Base-by-base conservation (phyloP, 495 filamentous ascomycete species). In the Bacidia gigantensis region DNA sequence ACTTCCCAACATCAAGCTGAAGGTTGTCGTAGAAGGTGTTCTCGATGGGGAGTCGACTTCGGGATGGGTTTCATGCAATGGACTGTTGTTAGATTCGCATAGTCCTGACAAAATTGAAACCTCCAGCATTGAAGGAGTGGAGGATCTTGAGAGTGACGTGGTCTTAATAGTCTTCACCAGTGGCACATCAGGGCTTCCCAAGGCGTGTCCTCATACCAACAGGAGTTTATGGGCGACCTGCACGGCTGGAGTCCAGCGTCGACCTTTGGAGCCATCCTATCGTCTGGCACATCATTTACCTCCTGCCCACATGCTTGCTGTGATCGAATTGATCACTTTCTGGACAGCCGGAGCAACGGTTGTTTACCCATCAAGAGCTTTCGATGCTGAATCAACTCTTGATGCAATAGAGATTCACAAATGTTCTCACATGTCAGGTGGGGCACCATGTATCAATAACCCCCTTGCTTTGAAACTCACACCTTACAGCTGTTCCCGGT, bases 91-190 rank as follows among this genome's bases (percentile, higher is more conserved):
- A 3, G 26, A 38, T 0, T 7, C 52, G 7, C 17, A 44, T 25
- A 26, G n/a, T 11, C 26, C n/a, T 43, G 7, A 14, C 48, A 32
- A 45, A 10, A n/a, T 22, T 24, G 10, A 14, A 24, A 17, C n/a
- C n/a, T n/a, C 21, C 24, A 25, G 21, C 26, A 11, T n/a, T 2
- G 12, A 9, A 39, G 0, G 11, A 14, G 26, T 1, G 17, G 45
- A 9, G 11, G 17, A 26, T 18, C 22, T 11, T 14, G 39, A 41
- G 14, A 48, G 35, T 2, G 56, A 61, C 46, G 35, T 46, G 26
- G 29, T 49, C 21, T 58, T 65, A 42, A 63, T 69, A 23, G 52
- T 73, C 20, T 73, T 72, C 54, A 72, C 67, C 0, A 69, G 66
- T 48, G 69, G 71, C 17, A 72, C 68, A 0, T 67, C 69, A 2